A percentile compares a stretch with the other conserved stretches of the same genome.
These are phyloP conservation scores for Xerocomus brunneocitrinus DNA, from an alignment of 768 basidiomycete species.

Conservation along the genomic window DNA sequence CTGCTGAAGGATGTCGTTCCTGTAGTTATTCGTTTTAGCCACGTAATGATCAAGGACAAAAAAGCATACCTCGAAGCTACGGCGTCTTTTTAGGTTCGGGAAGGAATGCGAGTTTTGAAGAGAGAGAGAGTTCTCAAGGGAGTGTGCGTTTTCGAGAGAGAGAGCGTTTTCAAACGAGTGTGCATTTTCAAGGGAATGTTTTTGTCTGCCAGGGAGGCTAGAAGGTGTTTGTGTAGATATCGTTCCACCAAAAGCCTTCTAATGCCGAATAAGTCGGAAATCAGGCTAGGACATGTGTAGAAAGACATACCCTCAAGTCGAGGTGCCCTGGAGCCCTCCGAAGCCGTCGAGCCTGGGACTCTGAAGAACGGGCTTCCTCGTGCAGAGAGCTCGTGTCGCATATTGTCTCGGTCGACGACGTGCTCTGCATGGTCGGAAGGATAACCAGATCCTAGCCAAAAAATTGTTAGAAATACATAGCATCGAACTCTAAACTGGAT, in stretches of 20 bases:
- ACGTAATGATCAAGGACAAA: neutral
- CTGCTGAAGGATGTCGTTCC: neutral
- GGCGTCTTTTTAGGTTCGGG: neutral
- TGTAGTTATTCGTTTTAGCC: neutral
- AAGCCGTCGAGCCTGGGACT: neutral
- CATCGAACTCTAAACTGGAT: no score
- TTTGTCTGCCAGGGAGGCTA: neutral
- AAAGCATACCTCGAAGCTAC: neutral
- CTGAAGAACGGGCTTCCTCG: neutral
- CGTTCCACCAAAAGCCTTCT: neutral
- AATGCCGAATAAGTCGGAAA: neutral
- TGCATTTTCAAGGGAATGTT: neutral
- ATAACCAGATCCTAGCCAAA: neutral
- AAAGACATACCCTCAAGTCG: constrained; percentile 2
- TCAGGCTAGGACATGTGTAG: neutral
- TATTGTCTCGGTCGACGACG: neutral
- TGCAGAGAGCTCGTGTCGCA: neutral
- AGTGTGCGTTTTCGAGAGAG: neutral
- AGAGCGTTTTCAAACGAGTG: neutral
- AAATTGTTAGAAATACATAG: neutral
- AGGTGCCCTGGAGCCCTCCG: constrained; percentile 6
- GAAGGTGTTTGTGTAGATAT: neutral
- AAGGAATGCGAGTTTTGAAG: neutral
- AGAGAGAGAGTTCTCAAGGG: neutral
- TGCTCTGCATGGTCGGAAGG: neutral